Base-by-base conservation (phyloP, 441 rosid genomes). In the Populus hybrid region DNA sequence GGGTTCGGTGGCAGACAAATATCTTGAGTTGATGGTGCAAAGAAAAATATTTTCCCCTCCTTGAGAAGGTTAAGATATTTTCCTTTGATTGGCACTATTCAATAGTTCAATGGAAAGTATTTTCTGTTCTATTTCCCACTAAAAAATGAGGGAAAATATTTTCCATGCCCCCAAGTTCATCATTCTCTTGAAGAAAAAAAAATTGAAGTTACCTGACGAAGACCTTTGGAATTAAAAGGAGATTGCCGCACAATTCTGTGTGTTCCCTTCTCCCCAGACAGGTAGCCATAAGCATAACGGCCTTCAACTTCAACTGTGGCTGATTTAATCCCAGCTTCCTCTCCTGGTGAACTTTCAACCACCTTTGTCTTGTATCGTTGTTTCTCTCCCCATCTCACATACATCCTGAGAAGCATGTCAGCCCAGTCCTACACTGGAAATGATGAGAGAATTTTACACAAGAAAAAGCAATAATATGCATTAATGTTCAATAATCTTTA, bases 361-460 rank as follows among this genome's bases (percentile, higher is more conserved):
- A 95, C 88, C 76, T 84, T 88, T n/a, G 93, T 86, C 88, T 91
- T 93, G 83, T 95, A 93, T 70, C 87, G 70, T 68, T 91, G 99
- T 82, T 93, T 95, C 88, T 95, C 98, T 80, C 93, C 98, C 99
- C 99, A 95, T 81, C 99, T 95, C 84, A 86, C 69, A 74, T 93
- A 95, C 99, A 95, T 95, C 86, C 98, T 88, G 70, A 92, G 95
- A 82, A 95, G 91, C 95, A 95, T 95, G 80, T 93, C 99, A 57
- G 99, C 97, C 98, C 99, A 95, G 85, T 95, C 98, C 97, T 95
- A 97, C 90, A 84, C 95, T 95, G 97, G 83, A 85, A 75, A 76
- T 74, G 59, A 84, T 86, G 87, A 79, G 81, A 84, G 57, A 75
- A 8, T 86, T 78, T 85, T 73, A 83, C 83, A 77, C 69, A 71